Conservation (phyloP, 2,329 filamentous ascomycete species). For the Blastomyces emzantsi region DNA sequence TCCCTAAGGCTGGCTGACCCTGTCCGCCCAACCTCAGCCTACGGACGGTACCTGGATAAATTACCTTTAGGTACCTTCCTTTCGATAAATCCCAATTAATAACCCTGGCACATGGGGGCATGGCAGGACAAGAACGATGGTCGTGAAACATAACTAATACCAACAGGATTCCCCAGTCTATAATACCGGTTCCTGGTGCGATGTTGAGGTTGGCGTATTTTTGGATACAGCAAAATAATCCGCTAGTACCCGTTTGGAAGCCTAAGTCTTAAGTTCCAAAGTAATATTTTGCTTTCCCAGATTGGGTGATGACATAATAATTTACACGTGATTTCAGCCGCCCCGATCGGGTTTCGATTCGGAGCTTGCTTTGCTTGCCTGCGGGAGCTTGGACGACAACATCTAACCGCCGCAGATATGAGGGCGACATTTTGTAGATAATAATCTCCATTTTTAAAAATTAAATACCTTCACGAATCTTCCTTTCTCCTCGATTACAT, state of each 20-base stretch:
- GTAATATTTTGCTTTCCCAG: too few relatives aligned
- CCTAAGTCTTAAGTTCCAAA: too few relatives aligned
- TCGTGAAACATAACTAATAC: not conserved
- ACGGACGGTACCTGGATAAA: not conserved
- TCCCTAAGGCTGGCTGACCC: too few relatives aligned
- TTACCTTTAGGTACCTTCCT: not conserved
- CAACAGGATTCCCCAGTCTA: not conserved
- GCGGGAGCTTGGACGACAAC: not conserved
- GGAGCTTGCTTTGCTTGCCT: not conserved
- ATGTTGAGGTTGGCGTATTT: not conserved
- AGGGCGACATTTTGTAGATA: not conserved
- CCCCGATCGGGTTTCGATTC: not conserved
- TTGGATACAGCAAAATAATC: not conserved
- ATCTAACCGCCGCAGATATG: not conserved
- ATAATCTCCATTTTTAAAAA: not conserved
- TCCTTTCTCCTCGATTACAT: not conserved
- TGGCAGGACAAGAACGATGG: conserved; percentile 4
- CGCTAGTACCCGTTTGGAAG: not conserved
- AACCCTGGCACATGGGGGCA: not conserved
- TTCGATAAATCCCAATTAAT: not conserved
- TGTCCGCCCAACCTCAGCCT: too few relatives aligned
- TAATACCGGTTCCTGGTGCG: not conserved
- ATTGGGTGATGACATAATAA: not conserved
- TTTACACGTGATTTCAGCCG: not conserved
- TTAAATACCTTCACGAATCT: conserved; percentile 1